phyloP scores from a whole-genome alignment of 1,139 yeast species.

The Geotrichum bryndzae region DNA sequence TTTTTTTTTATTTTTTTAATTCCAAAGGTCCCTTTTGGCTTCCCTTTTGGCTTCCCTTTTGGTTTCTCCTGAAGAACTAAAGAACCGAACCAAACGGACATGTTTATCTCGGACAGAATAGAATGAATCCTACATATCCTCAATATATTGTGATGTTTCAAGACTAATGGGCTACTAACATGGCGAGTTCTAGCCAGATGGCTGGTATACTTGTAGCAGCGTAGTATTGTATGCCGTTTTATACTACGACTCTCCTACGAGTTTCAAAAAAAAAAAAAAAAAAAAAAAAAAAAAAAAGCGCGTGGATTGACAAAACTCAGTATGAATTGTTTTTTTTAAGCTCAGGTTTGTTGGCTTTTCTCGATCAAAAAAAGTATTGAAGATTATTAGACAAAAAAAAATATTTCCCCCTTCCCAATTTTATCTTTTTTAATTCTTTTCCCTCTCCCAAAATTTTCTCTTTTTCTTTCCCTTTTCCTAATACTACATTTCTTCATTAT shows the following conservation, averaged over 20 bases:
- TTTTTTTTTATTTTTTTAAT: not conserved
- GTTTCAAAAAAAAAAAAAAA: no score
- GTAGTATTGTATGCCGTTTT: not conserved
- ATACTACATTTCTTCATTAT: not conserved
- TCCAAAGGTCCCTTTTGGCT: not conserved
- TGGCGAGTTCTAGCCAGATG: not conserved
- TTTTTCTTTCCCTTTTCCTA: constrained; percentile 1
- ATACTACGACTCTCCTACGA: no score
- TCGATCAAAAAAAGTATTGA: not conserved
- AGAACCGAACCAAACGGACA: not conserved
- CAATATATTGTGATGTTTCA: not conserved
- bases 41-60: not conserved
- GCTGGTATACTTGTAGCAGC: not conserved
- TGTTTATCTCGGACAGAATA: not conserved
- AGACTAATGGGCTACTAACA: not conserved
- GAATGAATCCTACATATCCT: not conserved
- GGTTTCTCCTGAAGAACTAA: not conserved
- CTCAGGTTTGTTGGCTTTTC: not conserved
- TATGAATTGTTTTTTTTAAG: not conserved
- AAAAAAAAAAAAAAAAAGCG: not conserved
- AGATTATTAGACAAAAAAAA: not conserved
- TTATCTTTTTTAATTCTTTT: not conserved
- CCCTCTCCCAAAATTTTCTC: not conserved
- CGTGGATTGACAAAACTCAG: not conserved
- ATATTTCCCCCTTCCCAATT: not conserved